phyloP scores from a whole-genome alignment of 2,329 filamentous ascomycete species.

The Penicillium verrucosum region DNA sequence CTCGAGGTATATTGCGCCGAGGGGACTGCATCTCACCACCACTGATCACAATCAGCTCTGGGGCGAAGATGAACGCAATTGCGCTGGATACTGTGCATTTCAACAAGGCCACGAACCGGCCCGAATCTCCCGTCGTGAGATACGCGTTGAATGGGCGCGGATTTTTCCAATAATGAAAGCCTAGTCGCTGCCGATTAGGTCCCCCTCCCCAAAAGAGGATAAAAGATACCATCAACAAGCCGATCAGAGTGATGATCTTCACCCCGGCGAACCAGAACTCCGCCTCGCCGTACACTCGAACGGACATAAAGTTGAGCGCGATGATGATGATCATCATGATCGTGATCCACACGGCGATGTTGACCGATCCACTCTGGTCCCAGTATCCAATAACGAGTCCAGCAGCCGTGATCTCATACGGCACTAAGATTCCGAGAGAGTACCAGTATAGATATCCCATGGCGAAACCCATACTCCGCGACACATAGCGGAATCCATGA shows the following conservation, averaged over 20 bases:
- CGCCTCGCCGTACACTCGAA: slow-evolving; percentile 52
- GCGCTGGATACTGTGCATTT: slow-evolving; percentile 51
- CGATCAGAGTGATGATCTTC: slow-evolving; percentile 53
- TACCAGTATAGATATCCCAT: slow-evolving; percentile 51
- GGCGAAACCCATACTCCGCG: slow-evolving; percentile 42
- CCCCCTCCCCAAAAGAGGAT: slow-evolving; percentile 58
- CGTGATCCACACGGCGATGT: slow-evolving; percentile 51
- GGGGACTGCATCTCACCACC: slow-evolving; percentile 59
- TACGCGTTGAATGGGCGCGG: slow-evolving; percentile 51
- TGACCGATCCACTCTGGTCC: slow-evolving; percentile 40
- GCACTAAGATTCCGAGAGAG: slow-evolving; percentile 46
- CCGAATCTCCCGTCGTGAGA: slow-evolving; percentile 45
- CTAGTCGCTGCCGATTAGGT: slow-evolving; percentile 49
- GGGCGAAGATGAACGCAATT: slow-evolving; percentile 56
- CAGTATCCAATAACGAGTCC: slow-evolving; percentile 65
- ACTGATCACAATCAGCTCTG: slow-evolving; percentile 55
- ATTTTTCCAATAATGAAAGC: slow-evolving; percentile 52
- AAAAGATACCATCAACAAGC: slow-evolving; percentile 52
- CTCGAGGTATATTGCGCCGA: slow-evolving; percentile 58
- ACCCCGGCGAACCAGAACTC: slow-evolving; percentile 55
- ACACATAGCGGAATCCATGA: slow-evolving; percentile 44
- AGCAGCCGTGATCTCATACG: slow-evolving; percentile 63
- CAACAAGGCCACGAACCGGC: slow-evolving; percentile 53
- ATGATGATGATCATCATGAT: slow-evolving; percentile 60
- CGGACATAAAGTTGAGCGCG: slow-evolving; percentile 48